Base-by-base conservation (phyloP, 352 stramenopile genomes). In the Elongisporangium undulatum region DNA sequence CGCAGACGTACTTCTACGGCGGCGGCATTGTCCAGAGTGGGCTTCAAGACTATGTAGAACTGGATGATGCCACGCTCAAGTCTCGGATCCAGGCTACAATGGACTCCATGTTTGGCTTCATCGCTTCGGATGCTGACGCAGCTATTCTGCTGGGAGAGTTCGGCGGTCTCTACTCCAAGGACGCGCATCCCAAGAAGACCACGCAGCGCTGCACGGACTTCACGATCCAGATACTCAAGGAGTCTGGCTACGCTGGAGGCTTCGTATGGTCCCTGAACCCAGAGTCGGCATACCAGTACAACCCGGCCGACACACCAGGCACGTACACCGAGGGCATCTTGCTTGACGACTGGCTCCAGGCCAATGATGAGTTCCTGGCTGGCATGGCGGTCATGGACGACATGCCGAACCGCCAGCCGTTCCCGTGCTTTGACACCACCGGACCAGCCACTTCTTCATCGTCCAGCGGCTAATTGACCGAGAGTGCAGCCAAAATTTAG, bases 81-180 rank as follows among this genome's bases (percentile, higher is more conserved):
- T 41, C 51, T 8, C 64, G 71, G 8, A 51, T 76, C 13, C 50
- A 69, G 16, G 57, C 53, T 1, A 79, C 69, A 0, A 75, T 71
- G 54, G 38, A 77, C 41, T 55, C 77, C 55, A 79, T 79, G 71
- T 79, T 79, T 64, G 71, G 71, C 8, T 79, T 67, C 49, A 26
- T 79, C 15, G 64, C 66, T 7, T 59, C 55, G 3, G 54, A 66
- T 15, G 67, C 62, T 16, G 68, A 58, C 2, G 52, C 67, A 1
- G 68, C 70, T 17, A 51, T 77, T 15, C 4, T 77, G 19, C 56
- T 77, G 9, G 71, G 71, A 3, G 68, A 79, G 26, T 79, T 79
- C 38, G 69, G 68, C 7, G 71, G 71, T 0, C 49, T 79, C 6
- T 79, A 79, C 19, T 29, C 61, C 3, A 54, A n/a, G 0, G 71